A percentile compares a stretch with the other conserved stretches of the same genome.
These are phyloP conservation scores for Phlebiopsis gigantea DNA, from an alignment of 768 basidiomycete genomes.

Conservation along the genomic window DNA sequence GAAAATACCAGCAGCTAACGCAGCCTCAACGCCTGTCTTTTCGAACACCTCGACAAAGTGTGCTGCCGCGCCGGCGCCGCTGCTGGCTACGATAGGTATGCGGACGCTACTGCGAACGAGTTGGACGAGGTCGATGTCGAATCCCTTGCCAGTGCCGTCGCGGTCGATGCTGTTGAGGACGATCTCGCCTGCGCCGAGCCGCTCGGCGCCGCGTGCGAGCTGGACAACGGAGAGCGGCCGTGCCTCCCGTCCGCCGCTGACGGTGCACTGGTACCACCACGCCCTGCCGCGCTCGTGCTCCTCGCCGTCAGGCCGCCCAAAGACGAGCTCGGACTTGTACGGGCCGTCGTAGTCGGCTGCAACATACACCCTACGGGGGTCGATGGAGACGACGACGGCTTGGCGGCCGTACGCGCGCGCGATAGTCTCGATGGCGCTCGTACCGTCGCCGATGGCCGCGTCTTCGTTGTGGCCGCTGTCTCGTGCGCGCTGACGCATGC, in stretches of 20 bases:
- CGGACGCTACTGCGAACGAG: slow-evolving; percentile 71
- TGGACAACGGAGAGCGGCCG: slow-evolving; percentile 85
- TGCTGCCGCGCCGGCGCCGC: slow-evolving; percentile 77
- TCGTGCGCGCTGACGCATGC: slow-evolving; percentile 43
- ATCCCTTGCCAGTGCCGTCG: slow-evolving; percentile 83
- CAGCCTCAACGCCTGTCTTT: slow-evolving; percentile 80
- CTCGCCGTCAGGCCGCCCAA: slow-evolving; percentile 34
- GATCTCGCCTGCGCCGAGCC: slow-evolving; percentile 91
- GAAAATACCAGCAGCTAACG: slow-evolving; percentile 95
- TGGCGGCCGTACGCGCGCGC: slow-evolving; percentile 88
- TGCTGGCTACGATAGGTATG: slow-evolving; percentile 93
- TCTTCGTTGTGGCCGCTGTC: slow-evolving; percentile 29
- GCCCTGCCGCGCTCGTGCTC: slow-evolving; percentile 63
- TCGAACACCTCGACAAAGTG: slow-evolving; percentile 90
- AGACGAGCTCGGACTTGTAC: slow-evolving; percentile 57
- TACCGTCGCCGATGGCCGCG: slow-evolving; percentile 44
- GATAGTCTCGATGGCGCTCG: slow-evolving; percentile 90
- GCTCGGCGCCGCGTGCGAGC: slow-evolving; percentile 87
- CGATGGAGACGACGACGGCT: slow-evolving; percentile 96
- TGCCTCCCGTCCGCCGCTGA: slow-evolving; percentile 84
- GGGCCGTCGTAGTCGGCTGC: slow-evolving; percentile 65
- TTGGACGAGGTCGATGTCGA: slow-evolving; percentile 78
- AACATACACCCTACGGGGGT: slow-evolving; percentile 85
- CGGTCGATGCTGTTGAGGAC: slow-evolving; percentile 94
- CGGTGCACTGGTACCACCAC: slow-evolving; percentile 99